phyloP scores from a whole-genome alignment of 139 green algal genomes.

The Tetradesmus obliquus region DNA sequence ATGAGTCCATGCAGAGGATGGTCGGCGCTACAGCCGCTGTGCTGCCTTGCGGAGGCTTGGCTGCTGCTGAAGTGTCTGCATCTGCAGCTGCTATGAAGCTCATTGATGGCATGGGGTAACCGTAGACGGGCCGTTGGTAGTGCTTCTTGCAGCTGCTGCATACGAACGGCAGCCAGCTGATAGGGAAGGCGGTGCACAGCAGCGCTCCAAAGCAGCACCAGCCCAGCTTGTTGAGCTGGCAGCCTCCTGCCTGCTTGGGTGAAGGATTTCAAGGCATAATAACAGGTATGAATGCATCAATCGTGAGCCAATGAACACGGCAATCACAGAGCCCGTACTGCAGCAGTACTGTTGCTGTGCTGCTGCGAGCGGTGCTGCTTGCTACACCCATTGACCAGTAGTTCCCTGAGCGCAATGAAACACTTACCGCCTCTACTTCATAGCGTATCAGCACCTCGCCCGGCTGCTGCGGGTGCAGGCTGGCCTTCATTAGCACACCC shows the following conservation, averaged over 20 bases:
- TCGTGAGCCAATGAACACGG: neutral
- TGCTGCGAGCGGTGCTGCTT: neutral
- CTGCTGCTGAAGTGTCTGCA: neutral
- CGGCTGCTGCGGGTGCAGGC: neutral
- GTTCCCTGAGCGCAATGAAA: neutral
- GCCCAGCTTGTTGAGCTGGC: constrained; percentile 9
- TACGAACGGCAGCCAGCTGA: constrained; percentile 32
- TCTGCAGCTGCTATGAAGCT: neutral
- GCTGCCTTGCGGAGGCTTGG: neutral
- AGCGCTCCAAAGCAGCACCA: constrained; percentile 34
- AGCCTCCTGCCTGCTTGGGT: constrained; percentile 14
- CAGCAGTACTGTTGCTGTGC: neutral
- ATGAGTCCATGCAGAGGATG: constrained; percentile 26
- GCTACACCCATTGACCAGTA: neutral
- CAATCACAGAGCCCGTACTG: neutral
- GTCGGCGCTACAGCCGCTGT: neutral
- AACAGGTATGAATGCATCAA: neutral
- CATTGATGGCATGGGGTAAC: constrained; percentile 13
- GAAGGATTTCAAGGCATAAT: neutral
- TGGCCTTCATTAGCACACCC: neutral
- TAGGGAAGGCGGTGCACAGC: neutral
- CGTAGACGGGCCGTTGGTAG: constrained; percentile 18
- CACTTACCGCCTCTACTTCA: constrained; percentile 28
- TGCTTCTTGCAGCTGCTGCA: constrained; percentile 16
- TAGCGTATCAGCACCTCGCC: constrained; percentile 32